Evolutionary conservation across 495 filamentous ascomycete genomes (phyloP).

Genomic region (Copromyces sp.): DNA sequence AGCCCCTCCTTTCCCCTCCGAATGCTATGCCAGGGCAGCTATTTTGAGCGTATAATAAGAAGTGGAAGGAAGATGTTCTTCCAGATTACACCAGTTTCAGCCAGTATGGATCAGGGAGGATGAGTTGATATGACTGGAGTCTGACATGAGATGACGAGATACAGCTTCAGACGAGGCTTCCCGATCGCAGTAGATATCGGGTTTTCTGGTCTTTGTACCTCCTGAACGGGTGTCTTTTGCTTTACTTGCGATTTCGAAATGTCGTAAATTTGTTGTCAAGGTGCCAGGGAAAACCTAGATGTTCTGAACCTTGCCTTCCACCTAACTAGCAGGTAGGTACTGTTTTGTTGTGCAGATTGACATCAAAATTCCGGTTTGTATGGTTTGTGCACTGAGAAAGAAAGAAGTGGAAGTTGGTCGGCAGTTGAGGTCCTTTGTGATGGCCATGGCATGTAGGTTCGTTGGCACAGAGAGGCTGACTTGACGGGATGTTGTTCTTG

Average conservation of each 20-base stretch:
- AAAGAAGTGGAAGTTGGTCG: background rate
- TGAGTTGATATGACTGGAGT: background rate
- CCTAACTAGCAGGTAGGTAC: background rate
- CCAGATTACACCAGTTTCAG: background rate
- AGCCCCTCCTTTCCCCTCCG: background rate
- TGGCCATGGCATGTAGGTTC: background rate
- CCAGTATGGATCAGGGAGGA: background rate
- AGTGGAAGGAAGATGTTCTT: background rate
- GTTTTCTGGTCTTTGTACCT: background rate
- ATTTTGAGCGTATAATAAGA: background rate
- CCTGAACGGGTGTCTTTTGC: background rate
- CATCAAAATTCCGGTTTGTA: background rate
- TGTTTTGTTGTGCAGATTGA: background rate
- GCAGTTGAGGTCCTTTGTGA: background rate
- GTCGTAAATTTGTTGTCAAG: background rate
- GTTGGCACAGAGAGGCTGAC: background rate
- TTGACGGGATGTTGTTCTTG: background rate
- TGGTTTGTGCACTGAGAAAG: background rate
- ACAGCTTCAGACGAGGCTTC: background rate
- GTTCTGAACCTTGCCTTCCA: background rate
- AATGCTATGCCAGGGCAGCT: background rate
- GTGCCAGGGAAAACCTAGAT: background rate
- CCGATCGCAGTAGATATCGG: background rate
- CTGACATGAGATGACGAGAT: background rate
- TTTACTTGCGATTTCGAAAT: background rate